phyloP scores from a whole-genome alignment of 257 asterid genomes.

The Paraleonurus japonicus region DNA sequence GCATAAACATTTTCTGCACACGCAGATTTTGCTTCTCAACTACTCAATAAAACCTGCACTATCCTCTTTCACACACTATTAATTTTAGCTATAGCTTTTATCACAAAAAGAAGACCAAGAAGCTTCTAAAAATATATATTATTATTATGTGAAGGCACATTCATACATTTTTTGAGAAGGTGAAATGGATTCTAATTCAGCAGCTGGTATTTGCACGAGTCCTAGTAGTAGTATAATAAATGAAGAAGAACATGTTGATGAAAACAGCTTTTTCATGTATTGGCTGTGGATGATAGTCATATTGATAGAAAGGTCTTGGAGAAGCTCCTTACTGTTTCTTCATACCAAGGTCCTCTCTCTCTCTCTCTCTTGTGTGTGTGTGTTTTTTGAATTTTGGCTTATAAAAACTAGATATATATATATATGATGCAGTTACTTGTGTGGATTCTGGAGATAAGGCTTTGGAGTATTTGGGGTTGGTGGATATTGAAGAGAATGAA shows the following conservation, averaged over 20 bases:
- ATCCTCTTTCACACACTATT: background rate
- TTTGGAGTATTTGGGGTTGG: conserved; percentile 52
- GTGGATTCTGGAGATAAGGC: conserved; percentile 74
- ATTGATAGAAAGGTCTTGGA: conserved; percentile 55
- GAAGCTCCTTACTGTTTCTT: conserved; percentile 54
- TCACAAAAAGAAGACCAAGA: background rate
- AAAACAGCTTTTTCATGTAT: conserved; percentile 46
- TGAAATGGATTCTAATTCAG: conserved; percentile 38
- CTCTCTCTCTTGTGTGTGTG: background rate
- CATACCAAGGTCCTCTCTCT: conserved; percentile 46
- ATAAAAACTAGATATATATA: background rate
- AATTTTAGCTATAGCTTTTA: background rate
- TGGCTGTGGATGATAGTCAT: conserved; percentile 61
- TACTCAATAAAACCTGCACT: conserved; percentile 37
- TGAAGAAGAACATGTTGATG: conserved; percentile 8
- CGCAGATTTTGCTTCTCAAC: conserved; percentile 55
- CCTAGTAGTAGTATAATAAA: background rate
- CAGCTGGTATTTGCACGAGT: background rate
- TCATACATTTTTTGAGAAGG: background rate
- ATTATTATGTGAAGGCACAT: background rate
- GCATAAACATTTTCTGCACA: conserved; percentile 37
- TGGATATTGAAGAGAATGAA: conserved; percentile 31
- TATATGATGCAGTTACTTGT: conserved; percentile 50
- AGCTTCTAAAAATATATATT: no score
- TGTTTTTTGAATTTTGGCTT: background rate